These are phyloP conservation scores for Cucumis cinereus DNA, from an alignment of 306 rosid genomes.

Conservation along the genomic window DNA sequence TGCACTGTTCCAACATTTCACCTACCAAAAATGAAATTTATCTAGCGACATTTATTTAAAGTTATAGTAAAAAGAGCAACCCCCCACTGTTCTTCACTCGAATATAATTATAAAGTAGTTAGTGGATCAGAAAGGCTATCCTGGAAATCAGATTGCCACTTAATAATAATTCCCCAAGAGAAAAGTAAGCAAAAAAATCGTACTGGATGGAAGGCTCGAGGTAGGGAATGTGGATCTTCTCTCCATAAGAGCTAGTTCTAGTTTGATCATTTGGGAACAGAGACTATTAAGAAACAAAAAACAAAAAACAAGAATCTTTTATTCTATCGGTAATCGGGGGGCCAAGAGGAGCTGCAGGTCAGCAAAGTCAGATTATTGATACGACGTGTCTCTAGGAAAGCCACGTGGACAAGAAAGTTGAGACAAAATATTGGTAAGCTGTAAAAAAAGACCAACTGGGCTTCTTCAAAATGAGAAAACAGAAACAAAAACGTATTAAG, in stretches of 20 bases:
- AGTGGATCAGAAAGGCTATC: conserved; percentile 4
- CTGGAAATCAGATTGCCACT: background rate
- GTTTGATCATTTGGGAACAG: conserved; percentile 2
- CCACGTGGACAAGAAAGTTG: conserved; percentile 2
- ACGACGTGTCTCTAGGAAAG: background rate
- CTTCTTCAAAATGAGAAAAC: background rate
- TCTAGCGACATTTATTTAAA: background rate
- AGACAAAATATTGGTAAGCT: background rate
- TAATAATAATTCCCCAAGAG: background rate
- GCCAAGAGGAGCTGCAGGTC: conserved; percentile 4
- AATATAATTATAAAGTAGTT: background rate
- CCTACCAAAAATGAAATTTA: background rate
- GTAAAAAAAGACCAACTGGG: background rate
- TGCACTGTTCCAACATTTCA: background rate
- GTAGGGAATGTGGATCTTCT: conserved; percentile 9
- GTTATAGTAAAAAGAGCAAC: background rate
- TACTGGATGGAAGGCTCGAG: background rate
- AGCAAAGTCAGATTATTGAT: conserved; percentile 1
- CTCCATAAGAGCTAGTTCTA: background rate
- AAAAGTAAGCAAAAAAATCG: background rate
- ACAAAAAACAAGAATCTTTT: background rate
- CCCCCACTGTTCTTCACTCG: background rate
- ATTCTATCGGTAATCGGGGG: background rate
- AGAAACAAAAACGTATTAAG: background rate
- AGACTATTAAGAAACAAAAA: background rate